These are phyloP conservation scores for Aegilops longissima DNA, from an alignment of 176 grass and related monocot species.

Conservation along the genomic window DNA sequence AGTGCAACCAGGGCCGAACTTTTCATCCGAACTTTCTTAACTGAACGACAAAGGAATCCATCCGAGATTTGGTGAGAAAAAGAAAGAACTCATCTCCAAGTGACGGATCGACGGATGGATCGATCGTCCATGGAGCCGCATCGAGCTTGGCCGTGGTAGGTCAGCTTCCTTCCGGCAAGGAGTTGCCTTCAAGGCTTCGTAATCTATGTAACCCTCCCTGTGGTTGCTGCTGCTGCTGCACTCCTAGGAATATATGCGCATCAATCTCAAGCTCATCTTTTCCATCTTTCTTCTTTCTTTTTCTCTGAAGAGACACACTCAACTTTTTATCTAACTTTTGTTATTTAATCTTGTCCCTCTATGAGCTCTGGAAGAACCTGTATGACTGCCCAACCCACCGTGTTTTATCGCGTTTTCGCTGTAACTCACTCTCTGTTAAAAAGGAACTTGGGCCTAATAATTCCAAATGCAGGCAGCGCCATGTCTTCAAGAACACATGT, in stretches of 20 bases:
- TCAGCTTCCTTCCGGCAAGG: conserved; percentile 14
- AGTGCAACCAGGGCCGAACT: neutral
- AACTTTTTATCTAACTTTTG: conserved; percentile 24
- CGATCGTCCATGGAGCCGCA: neutral
- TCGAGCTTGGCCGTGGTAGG: neutral
- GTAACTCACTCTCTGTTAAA: neutral
- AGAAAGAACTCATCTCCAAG: conserved; percentile 8
- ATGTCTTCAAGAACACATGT: conserved; percentile 19
- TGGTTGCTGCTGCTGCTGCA: neutral
- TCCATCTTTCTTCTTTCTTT: neutral
- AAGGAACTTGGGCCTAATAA: neutral
- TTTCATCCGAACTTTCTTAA: conserved; percentile 25
- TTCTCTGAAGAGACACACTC: neutral
- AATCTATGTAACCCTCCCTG: neutral
- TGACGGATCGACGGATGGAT: neutral
- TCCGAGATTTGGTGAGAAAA: conserved; percentile 32
- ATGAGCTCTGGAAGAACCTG: conserved; percentile 3
- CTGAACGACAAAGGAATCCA: conserved; percentile 42
- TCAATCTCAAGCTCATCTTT: conserved; percentile 13
- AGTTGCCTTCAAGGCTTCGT: conserved; percentile 53
- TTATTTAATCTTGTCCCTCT: conserved; percentile 17
- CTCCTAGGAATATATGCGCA: conserved; percentile 10
- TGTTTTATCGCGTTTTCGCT: conserved; percentile 6
- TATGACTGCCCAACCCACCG: conserved; percentile 31
- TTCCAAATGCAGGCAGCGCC: conserved; percentile 16